These are phyloP conservation scores for Alternaria arborescens DNA, from an alignment of 2,329 filamentous ascomycete species.

Conservation along the genomic window DNA sequence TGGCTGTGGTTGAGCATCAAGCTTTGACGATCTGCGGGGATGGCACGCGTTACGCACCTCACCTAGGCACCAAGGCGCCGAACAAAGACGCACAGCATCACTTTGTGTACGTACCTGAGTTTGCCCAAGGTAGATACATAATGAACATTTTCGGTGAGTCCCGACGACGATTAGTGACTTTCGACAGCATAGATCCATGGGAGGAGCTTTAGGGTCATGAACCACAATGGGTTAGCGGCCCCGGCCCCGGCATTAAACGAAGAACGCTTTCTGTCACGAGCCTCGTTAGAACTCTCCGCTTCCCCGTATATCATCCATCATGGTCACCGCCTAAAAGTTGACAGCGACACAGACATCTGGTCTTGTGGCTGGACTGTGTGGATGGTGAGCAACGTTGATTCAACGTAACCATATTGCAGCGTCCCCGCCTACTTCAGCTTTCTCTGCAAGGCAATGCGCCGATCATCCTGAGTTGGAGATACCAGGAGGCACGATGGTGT, in stretches of 20 bases:
- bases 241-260: neutral
- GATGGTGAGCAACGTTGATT: neutral
- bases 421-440: neutral
- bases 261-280: neutral
- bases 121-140: neutral
- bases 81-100: neutral
- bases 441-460: neutral
- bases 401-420: neutral
- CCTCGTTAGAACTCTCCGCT: neutral
- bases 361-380: too few relatives aligned
- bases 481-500: neutral
- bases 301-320: neutral
- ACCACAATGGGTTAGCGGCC: conserved; percentile 3
- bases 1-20: conserved; percentile 7
- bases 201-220: neutral
- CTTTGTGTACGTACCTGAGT: neutral
- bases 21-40: conserved; percentile 19
- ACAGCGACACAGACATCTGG: neutral
- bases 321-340: neutral
- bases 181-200: neutral
- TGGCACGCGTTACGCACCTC: neutral
- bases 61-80: conserved; percentile 2
- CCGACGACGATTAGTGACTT: neutral
- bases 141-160: neutral
- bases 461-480: neutral